Evolutionary conservation across 129 eudicot genomes (phyloP), one percentile per base, ranked within the genome.

Genomic region (Flaveria brownii): DNA sequence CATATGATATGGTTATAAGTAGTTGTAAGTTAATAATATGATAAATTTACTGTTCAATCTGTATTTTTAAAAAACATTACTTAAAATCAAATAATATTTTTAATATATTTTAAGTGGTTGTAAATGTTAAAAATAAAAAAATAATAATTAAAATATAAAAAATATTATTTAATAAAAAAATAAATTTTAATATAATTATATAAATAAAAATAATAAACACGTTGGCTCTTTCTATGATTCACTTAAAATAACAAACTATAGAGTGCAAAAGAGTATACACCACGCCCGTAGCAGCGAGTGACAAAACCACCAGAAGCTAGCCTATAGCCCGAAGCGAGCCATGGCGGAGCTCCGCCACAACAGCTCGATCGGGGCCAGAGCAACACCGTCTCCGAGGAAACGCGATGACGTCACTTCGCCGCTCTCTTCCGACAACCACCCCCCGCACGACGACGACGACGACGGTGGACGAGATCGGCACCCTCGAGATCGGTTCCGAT

Each of bases 291-390:
- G 65, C 8, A 64, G 82, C 85, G 78, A 71, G 82, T 49, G 49
- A 56, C 64, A n/a, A 51, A 70, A 54, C 55, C 25, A 50, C 43
- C 56, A 42, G 30, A 79, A 82, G 81, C 96, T 83, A 88, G 90
- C 91, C 78, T 84, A 45, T 80, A 89, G 96, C 77, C 94, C 96
- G 65, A 87, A 87, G 76, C 84, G 91, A 85, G 91, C 96, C 52
- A 87, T 83, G 97, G 93, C 98, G 85, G 98, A 93, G 96, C 96
- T 93, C 88, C 96, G 98, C 78, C 90, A 91, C 83, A 87, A 95
- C 41, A 87, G 96, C 86, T 90, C 98, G 74, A 64, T 84, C 65
- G 92, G 91, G 75, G 80, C 81, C 86, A 86, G 98, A 39, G 74
- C 97, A 56, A 61, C 90, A 28, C 78, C 91, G 52, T 87, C 97